Percentiles rank a stretch among this genome's conserved stretches.
These are phyloP conservation scores for Oxyria digyna DNA, from an alignment of 148 eudicot genomes.

Conservation along the genomic window DNA sequence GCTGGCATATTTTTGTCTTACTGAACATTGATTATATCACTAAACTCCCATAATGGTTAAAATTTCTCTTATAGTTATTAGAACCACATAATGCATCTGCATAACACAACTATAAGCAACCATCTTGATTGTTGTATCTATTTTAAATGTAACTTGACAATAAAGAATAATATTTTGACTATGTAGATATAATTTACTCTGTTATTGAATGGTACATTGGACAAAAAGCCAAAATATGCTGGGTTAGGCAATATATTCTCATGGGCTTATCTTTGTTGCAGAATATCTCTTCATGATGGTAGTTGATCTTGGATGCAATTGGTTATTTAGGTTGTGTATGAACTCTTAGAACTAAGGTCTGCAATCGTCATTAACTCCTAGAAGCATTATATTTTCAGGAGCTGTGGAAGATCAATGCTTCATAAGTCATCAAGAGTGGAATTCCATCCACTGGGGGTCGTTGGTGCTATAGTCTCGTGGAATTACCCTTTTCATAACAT, in stretches of 20 bases:
- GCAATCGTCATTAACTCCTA: neutral
- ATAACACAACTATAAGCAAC: neutral
- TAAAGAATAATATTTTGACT: neutral
- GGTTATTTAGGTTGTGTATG: neutral
- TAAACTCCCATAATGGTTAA: neutral
- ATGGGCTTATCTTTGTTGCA: neutral
- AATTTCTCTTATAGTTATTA: neutral
- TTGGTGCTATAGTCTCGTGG: constrained; percentile 99
- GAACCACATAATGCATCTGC: neutral
- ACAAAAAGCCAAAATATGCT: neutral
- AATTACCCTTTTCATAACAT: constrained; percentile 95
- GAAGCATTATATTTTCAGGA: constrained; percentile 28
- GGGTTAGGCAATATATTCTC: neutral
- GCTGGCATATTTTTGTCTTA: neutral
- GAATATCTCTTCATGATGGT: neutral
- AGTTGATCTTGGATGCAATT: neutral
- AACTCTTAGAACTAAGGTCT: neutral
- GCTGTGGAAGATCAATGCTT: constrained; percentile 92
- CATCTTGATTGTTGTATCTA: neutral
- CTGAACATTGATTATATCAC: neutral
- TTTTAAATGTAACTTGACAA: neutral
- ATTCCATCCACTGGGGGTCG: constrained; percentile 84
- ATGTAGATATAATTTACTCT: neutral
- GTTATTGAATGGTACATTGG: neutral
- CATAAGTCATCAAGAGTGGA: constrained; percentile 91